phyloP scores from a whole-genome alignment of 768 basidiomycete species.

The Mycena alexandri region DNA sequence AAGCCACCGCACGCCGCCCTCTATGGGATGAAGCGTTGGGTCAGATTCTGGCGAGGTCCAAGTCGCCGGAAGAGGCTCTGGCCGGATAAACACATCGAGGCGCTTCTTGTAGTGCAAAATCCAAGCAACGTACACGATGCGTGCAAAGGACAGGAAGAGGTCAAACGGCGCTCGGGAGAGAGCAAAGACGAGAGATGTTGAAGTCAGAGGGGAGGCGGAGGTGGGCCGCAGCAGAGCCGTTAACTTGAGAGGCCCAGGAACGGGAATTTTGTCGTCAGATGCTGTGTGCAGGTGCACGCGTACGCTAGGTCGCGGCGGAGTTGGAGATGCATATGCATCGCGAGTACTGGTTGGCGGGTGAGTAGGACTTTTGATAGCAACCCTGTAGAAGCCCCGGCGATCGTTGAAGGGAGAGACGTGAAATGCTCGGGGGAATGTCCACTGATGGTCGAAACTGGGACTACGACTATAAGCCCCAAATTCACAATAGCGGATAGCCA shows the following conservation, averaged over 20 bases:
- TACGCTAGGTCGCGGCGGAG: conserved; percentile 51
- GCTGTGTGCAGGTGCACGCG: conserved; percentile 55
- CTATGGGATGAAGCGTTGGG: conserved; percentile 13
- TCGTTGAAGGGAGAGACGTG: conserved; percentile 87
- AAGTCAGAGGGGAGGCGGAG: conserved; percentile 54
- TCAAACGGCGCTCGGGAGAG: conserved; percentile 62
- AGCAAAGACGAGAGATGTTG: conserved; percentile 51
- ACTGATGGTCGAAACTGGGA: conserved; percentile 69
- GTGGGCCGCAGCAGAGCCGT: conserved; percentile 61
- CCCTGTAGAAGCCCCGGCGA: conserved; percentile 72
- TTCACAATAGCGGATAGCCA: conserved; percentile 7
- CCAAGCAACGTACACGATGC: conserved; percentile 75
- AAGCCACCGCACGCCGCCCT: conserved; percentile 54
- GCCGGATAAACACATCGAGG: conserved; percentile 69
- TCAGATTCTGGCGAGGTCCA: conserved; percentile 4
- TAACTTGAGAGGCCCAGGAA: conserved; percentile 60
- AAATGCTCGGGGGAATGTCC: conserved; percentile 76
- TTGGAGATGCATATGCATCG: conserved; percentile 32
- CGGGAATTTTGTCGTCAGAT: conserved; percentile 23
- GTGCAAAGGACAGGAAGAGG: conserved; percentile 66
- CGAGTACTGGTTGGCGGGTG: conserved; percentile 46
- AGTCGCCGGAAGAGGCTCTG: conserved; percentile 61
- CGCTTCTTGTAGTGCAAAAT: conserved; percentile 70
- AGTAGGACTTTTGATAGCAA: conserved; percentile 65
- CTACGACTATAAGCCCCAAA: neutral